These are phyloP conservation scores for Aureobasidium uvarum DNA, from an alignment of 2,329 filamentous ascomycete species.

Conservation along the genomic window DNA sequence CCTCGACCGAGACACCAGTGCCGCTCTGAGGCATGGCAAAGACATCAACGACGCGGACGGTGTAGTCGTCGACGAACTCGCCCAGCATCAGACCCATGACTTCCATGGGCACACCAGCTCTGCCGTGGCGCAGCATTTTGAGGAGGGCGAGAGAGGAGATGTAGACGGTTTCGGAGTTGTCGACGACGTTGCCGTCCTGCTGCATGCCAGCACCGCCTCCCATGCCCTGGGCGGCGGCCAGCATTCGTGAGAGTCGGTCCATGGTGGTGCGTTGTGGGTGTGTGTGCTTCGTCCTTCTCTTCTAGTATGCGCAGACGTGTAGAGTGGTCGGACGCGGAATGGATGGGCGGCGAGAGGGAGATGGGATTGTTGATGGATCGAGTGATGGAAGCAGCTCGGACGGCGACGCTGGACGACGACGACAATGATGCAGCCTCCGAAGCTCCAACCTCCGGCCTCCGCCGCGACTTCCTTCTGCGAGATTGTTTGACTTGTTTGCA, in stretches of 20 bases:
- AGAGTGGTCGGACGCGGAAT: neutral
- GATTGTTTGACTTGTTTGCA: constrained; percentile 3
- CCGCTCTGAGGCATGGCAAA: constrained; percentile 99
- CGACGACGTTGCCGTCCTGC: constrained; percentile 90
- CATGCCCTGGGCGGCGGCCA: constrained; percentile 68
- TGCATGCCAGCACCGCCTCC: constrained; percentile 53
- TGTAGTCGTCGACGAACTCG: constrained; percentile 99
- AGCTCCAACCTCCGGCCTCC: neutral
- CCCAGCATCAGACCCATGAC: constrained; percentile 99
- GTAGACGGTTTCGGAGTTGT: constrained; percentile 99
- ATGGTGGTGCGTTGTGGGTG: constrained; percentile 49
- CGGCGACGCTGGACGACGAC: constrained; percentile 10
- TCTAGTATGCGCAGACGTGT: neutral
- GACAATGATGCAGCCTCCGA: constrained; percentile 2
- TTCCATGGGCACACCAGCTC: constrained; percentile 98
- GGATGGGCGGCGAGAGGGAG: neutral
- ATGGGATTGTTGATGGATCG: neutral
- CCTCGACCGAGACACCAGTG: constrained; percentile 96
- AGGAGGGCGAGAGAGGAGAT: constrained; percentile 95
- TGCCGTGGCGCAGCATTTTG: constrained; percentile 98
- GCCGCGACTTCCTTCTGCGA: neutral
- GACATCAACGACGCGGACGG: constrained; percentile 95
- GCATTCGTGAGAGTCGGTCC: constrained; percentile 89
- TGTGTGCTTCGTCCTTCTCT: constrained; percentile 6
- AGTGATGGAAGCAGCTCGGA: constrained; percentile 4